Evolutionary conservation across 2,329 filamentous ascomycete species (phyloP).

Genomic region (Stachybotrys chartarum): DNA sequence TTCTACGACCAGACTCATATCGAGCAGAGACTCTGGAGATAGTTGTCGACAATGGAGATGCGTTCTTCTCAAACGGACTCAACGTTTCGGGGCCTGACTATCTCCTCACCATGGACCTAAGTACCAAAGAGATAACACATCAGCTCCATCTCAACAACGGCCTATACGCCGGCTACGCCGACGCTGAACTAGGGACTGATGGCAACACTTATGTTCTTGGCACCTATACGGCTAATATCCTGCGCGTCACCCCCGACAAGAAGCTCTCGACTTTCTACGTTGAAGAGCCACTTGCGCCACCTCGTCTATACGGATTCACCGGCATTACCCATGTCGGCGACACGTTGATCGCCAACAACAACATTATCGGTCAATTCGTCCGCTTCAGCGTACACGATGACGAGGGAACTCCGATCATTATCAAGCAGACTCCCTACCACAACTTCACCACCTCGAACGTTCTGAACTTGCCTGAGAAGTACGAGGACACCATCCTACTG

Average conservation of each 20-base stretch:
- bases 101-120: constrained; percentile 3
- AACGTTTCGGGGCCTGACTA: constrained; percentile 5
- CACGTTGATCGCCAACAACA: constrained; percentile 3
- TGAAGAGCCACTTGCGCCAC: constrained; percentile 1
- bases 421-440: constrained; percentile 3
- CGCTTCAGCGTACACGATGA: constrained; percentile 1
- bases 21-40: constrained; percentile 2
- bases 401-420: constrained; percentile 2
- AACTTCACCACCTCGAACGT: constrained; percentile 5
- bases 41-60: constrained; percentile 4
- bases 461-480: constrained; percentile 4
- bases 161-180: constrained; percentile 5
- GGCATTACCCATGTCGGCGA: constrained; percentile 5
- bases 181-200: constrained; percentile 2
- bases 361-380: constrained; percentile 3
- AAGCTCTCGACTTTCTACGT: constrained; percentile 4
- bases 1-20: constrained; percentile 1
- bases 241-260: constrained; percentile 3
- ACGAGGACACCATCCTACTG: constrained; percentile 1
- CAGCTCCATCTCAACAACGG: constrained; percentile 5
- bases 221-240: constrained; percentile 2
- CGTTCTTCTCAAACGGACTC: constrained; percentile 2
- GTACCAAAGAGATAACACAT: constrained; percentile 1
- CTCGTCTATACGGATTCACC: constrained; percentile 3
- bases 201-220: constrained; percentile 4